A percentile compares a stretch with the other conserved stretches of the same genome.
Conservation (phyloP, 2,329 filamentous ascomycete species). For the Sarocladium brachiariae region DNA sequence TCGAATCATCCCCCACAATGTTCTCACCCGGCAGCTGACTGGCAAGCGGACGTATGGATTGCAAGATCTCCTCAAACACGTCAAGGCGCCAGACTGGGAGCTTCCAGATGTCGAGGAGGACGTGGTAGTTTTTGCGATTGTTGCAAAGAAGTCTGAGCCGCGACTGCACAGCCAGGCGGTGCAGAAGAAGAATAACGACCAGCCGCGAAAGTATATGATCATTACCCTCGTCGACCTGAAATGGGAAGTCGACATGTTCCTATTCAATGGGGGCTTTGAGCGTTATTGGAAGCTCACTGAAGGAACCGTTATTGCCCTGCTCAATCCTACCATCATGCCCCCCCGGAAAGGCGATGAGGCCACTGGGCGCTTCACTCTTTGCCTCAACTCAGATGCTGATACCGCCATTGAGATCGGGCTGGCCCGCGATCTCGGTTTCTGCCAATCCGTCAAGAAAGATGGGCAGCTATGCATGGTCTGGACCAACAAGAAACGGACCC, state of each 20-base stretch:
- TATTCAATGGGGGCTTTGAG: conserved; percentile 86
- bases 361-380: conserved; percentile 78
- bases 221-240: conserved; percentile 81
- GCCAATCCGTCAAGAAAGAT: conserved; percentile 77
- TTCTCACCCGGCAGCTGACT: conserved; percentile 69
- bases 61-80: conserved; percentile 70
- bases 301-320: conserved; percentile 84
- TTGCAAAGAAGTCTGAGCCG: conserved; percentile 83
- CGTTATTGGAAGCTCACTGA: conserved; percentile 90
- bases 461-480: conserved; percentile 73
- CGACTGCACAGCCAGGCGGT: conserved; percentile 49
- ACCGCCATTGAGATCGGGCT: conserved; percentile 84
- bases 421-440: conserved; percentile 80
- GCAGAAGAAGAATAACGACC: conserved; percentile 36
- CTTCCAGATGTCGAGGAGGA: conserved; percentile 80
- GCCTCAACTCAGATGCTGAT: conserved; percentile 79
- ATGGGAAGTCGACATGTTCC: conserved; percentile 84
- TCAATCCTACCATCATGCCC: conserved; percentile 89
- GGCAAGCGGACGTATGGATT: conserved; percentile 72
- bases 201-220: conserved; percentile 85
- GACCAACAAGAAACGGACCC: conserved; percentile 82
- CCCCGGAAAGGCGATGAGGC: conserved; percentile 68
- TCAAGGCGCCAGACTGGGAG: conserved; percentile 78
- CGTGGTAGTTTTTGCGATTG: conserved; percentile 80
- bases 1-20: conserved; percentile 73